Conservation (phyloP, 805 yeast genomes). For the Metahyphopichia silvanorum region DNA sequence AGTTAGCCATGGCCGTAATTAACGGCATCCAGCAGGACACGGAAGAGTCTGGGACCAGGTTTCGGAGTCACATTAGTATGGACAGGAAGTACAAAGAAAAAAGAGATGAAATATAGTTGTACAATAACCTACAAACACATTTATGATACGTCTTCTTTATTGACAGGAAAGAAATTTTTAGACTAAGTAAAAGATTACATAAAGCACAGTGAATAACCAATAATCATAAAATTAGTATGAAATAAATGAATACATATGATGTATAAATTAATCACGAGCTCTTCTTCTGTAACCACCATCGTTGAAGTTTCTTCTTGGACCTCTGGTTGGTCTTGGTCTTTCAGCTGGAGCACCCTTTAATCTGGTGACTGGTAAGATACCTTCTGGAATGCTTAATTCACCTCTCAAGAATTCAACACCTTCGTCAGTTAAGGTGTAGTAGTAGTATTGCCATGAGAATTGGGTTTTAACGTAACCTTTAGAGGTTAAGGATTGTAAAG, state of each 20-base stretch:
- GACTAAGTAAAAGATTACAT: too few relatives aligned
- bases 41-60: constrained; percentile 1
- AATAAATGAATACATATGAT: too few relatives aligned
- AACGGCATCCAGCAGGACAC: constrained; percentile 3
- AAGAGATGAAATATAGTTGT: too few relatives aligned
- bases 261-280: constrained; percentile 45
- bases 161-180: too few relatives aligned
- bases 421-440: constrained; percentile 99
- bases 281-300: constrained; percentile 56
- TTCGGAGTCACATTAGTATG: too few relatives aligned
- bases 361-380: constrained; percentile 97
- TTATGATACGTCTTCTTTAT: too few relatives aligned
- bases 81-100: too few relatives aligned
- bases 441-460: constrained; percentile 99
- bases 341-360: constrained; percentile 91
- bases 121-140: too few relatives aligned
- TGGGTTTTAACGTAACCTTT: constrained; percentile 99
- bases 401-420: constrained; percentile 98
- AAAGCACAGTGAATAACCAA: too few relatives aligned
- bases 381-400: constrained; percentile 98
- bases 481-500: constrained; percentile 98
- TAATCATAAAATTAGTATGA: too few relatives aligned
- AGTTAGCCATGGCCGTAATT: too few relatives aligned
- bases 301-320: constrained; percentile 30
- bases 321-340: constrained; percentile 51